Percentiles rank a stretch among this genome's conserved stretches.
phyloP scores from a whole-genome alignment of 148 eudicot species.

The Oxyria digyna region DNA sequence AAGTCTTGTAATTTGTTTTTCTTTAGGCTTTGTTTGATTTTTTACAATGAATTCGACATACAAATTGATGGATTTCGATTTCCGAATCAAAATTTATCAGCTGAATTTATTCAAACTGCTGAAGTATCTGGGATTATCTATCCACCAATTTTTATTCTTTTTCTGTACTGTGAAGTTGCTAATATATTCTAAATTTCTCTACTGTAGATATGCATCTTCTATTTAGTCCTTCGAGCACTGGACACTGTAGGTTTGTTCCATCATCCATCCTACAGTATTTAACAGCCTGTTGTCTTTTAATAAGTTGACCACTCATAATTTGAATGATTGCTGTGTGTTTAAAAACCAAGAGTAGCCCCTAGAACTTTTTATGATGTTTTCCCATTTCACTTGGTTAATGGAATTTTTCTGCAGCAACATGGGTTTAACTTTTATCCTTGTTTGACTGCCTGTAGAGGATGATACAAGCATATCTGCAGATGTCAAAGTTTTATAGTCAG shows the following conservation, averaged over 20 bases:
- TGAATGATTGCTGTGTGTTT: neutral
- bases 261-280: neutral
- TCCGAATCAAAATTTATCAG: neutral
- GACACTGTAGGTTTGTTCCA: slow-evolving; percentile 86
- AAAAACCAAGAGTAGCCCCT: neutral
- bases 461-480: slow-evolving; percentile 79
- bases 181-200: neutral
- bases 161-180: slow-evolving; percentile 1
- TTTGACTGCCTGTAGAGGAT: slow-evolving; percentile 49
- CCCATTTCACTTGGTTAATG: neutral
- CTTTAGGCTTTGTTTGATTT: neutral
- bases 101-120: neutral
- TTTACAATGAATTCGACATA: neutral
- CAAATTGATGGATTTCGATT: neutral
- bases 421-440: neutral
- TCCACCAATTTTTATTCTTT: neutral
- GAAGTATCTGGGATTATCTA: neutral
- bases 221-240: slow-evolving; percentile 93
- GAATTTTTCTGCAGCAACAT: neutral
- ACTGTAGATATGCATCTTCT: slow-evolving; percentile 84
- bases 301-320: neutral
- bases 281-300: neutral
- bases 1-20: slow-evolving; percentile 10
- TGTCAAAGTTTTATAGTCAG: no score
- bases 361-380: neutral